Base-by-base conservation (phyloP, 2,329 filamentous ascomycete genomes). In the Phialophora macrospora region DNA sequence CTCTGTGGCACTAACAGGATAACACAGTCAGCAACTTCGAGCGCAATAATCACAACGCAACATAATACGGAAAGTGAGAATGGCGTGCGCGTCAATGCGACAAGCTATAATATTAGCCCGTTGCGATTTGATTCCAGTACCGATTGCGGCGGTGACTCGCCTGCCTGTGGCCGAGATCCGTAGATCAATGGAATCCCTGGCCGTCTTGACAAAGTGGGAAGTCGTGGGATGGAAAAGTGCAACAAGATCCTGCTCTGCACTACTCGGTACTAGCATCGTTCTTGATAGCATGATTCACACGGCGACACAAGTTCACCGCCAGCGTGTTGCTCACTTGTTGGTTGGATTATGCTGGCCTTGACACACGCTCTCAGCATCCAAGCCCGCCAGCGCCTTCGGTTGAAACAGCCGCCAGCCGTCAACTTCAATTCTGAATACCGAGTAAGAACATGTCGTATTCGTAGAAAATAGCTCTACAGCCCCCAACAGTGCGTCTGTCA, bases 21-120 rank as follows among this genome's bases (percentile, higher is more conserved):
- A 51, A 51, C 48, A 51, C 48, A 51, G 48, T 51, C 48, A 51
- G 48, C 48, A 51, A 51, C 17, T 22, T 14, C 26, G 20, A 28
- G 48, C 24, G 9, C 48, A 51, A 17, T 20, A 51, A 8, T 26
- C 8, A n/a, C 38, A 8, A 7, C 14, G 38, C 14, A 17, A 41
- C 6, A 44, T 44, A 44, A 44, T 44, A 44, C 38, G 38, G 14
- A 44, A 30, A 41, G 6, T 44, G 14, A 44, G 38, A n/a, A 44
- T 7, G 17, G 38, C 38, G 38, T n/a, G 38, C 8, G 38, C 38
- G 4, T 44, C 2, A 41, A n/a, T 44, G 17, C 17, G 38, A 44
- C 17, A 44, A 44, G 38, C 38, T 20, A n/a, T 5, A 41, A 17
- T 5, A 44, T 20, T 44, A 6, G 14, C 38, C 38, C 17, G 17